Base-by-base conservation (phyloP, 108 stramenopile species). In the Cyclotella choctawhatcheeana region DNA sequence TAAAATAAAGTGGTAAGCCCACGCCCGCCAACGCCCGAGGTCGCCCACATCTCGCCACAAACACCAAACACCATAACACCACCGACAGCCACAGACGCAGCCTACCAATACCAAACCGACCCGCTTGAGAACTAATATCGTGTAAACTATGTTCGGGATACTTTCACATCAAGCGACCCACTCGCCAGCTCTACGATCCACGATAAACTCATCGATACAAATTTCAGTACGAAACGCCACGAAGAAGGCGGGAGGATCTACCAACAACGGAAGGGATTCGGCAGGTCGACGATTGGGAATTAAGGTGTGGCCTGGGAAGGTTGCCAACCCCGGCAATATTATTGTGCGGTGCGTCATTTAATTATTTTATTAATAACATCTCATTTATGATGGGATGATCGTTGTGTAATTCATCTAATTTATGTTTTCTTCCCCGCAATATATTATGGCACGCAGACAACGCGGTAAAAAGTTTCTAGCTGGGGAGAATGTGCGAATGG, bases 191-290 rank as follows among this genome's bases (percentile, higher is more conserved):
- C 37, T 40, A 40, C 37, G 8, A 40, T 40, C 37, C 6, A 40
- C 37, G 12, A 40, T 12, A 40, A 40, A 40, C 37, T n/a, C 47
- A n/a, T n/a, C 47, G 17, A 48, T n/a, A 48, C 4, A 10, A 17
- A 48, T n/a, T n/a, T 48, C 59, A 34, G 40, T 62, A 25, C 58
- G 79, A 54, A 86, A 81, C 67, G 98, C 98, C 18, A 96, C 97
- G 16, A 99, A 99, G 77, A 97, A 97, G 68, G 93, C 94, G 0
- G 97, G 95, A 6, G 99, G 99, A n/a, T 94, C 93, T 2, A 77
- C 92, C 32, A 90, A 81, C 69, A 99, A 99, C 72, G 97, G 97
- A 0, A 84, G 98, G 14, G 97, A 99, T 79, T 98, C 97, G 3
- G 82, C 83, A 24, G 97, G 98, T 16, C 86, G 94, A 60, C 89